phyloP scores from a whole-genome alignment of 805 yeast genomes.

The Zygotorulaspora danielsina region DNA sequence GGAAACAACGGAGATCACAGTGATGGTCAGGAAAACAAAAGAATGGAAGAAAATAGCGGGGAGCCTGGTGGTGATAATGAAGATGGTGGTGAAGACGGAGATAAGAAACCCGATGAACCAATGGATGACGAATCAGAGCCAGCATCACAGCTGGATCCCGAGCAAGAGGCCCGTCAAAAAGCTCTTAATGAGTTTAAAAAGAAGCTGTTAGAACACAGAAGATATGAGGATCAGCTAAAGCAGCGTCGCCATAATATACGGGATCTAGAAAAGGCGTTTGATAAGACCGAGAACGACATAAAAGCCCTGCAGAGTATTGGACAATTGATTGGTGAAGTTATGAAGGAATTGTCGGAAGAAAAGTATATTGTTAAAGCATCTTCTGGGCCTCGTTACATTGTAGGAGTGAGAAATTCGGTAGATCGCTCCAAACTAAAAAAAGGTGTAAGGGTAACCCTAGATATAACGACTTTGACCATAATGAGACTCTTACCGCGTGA shows the following conservation, averaged over 20 bases:
- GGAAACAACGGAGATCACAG: conserved; percentile 11
- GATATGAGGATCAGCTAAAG: conserved; percentile 88
- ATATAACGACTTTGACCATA: conserved; percentile 95
- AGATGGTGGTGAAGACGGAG: conserved; percentile 11
- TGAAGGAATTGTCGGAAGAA: conserved; percentile 92
- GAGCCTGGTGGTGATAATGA: conserved; percentile 4
- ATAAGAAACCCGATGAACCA: conserved; percentile 19
- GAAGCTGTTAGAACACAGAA: conserved; percentile 86
- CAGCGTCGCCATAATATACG: conserved; percentile 78
- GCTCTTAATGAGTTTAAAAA: conserved; percentile 77
- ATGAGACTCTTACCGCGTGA: conserved; percentile 97
- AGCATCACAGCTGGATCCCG: conserved; percentile 51
- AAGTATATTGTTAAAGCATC: conserved; percentile 94
- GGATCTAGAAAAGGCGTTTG: conserved; percentile 76
- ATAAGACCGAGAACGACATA: conserved; percentile 93
- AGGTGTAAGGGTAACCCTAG: conserved; percentile 94
- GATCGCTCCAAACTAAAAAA: conserved; percentile 77
- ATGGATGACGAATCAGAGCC: conserved; percentile 28
- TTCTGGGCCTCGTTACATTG: conserved; percentile 95
- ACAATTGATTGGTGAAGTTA: conserved; percentile 93
- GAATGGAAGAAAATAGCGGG: conserved; percentile 1
- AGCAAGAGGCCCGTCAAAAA: conserved; percentile 52
- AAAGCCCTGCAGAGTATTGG: conserved; percentile 97
- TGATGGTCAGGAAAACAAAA: conserved; percentile 5
- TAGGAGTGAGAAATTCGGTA: conserved; percentile 92